Conservation (phyloP, 441 rosid genomes). For the Flueggea neowawraea region DNA sequence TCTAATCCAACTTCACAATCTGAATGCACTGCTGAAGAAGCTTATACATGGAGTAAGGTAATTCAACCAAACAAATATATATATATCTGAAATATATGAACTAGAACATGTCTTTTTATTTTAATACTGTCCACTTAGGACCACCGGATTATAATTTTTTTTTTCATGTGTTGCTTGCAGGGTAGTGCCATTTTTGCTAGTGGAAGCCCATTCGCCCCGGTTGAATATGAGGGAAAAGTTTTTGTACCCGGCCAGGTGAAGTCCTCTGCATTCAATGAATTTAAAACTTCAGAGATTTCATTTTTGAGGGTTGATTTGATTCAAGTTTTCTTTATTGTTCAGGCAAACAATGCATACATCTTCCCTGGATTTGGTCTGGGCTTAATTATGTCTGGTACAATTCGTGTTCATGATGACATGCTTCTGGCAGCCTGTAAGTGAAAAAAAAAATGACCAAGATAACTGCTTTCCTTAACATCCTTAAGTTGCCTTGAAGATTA, state of each 20-base stretch:
- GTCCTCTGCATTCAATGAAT: neutral
- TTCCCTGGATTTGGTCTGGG: slow-evolving; percentile 94
- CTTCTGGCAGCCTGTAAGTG: slow-evolving; percentile 74
- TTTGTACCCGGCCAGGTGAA: slow-evolving; percentile 76
- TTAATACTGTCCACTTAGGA: too few relatives aligned
- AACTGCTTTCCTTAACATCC: too few relatives aligned
- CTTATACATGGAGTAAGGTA: slow-evolving; percentile 85
- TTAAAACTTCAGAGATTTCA: neutral
- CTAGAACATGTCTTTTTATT: too few relatives aligned
- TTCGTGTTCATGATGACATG: slow-evolving; percentile 89
- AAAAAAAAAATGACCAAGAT: too few relatives aligned
- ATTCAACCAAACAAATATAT: neutral
- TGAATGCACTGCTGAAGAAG: slow-evolving; percentile 92
- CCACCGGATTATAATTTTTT: too few relatives aligned
- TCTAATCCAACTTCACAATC: slow-evolving; percentile 96
- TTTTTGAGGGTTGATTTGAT: neutral
- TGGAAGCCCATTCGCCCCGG: slow-evolving; percentile 80
- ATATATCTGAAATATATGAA: too few relatives aligned
- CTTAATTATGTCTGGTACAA: slow-evolving; percentile 85
- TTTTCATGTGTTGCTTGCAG: slow-evolving; percentile 23
- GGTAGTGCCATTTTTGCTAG: slow-evolving; percentile 89
- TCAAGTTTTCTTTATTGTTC: slow-evolving; percentile 6
- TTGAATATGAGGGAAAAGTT: slow-evolving; percentile 55
- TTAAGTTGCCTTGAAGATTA: too few relatives aligned
- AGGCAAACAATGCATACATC: slow-evolving; percentile 89